A percentile compares a stretch with the other conserved stretches of the same genome.
Evolutionary conservation across 1,139 yeast genomes (phyloP).

Genomic region (Hemisphaericaspora xylanilytica): DNA sequence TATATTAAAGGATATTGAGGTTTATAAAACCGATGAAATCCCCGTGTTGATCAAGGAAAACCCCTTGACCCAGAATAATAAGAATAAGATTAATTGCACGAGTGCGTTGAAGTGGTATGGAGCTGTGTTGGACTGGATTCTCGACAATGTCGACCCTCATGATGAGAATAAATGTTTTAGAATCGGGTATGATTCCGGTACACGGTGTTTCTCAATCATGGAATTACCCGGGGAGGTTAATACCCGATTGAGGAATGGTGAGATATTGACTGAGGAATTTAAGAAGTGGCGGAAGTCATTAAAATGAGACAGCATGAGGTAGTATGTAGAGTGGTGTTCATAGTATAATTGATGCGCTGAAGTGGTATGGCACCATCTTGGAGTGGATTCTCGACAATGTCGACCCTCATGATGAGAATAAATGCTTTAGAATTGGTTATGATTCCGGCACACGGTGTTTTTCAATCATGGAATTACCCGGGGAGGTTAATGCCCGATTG

Average conservation of each 20-base stretch:
- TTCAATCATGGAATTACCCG: slow-evolving; percentile 27
- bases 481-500: slow-evolving; percentile 26
- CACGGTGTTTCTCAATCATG: slow-evolving; percentile 27
- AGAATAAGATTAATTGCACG: slow-evolving; percentile 58
- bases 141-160: slow-evolving; percentile 47
- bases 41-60: slow-evolving; percentile 58
- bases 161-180: slow-evolving; percentile 37
- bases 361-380: slow-evolving; percentile 80
- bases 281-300: slow-evolving; percentile 52
- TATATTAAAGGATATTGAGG: slow-evolving; percentile 64
- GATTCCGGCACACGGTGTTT: slow-evolving; percentile 35
- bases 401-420: slow-evolving; percentile 43
- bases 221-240: slow-evolving; percentile 30
- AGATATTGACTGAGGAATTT: slow-evolving; percentile 54
- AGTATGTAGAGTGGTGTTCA: no score
- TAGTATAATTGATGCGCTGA: no score
- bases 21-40: slow-evolving; percentile 72
- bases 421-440: slow-evolving; percentile 32
- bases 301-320: neutral
- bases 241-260: slow-evolving; percentile 30
- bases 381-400: slow-evolving; percentile 68
- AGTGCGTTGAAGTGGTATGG: slow-evolving; percentile 84
- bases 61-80: slow-evolving; percentile 25
- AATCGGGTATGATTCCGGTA: slow-evolving; percentile 35
- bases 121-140: slow-evolving; percentile 77